These are phyloP conservation scores for Aurantiochytrium sp. DNA, from an alignment of 108 stramenopile genomes.

Conservation along the genomic window DNA sequence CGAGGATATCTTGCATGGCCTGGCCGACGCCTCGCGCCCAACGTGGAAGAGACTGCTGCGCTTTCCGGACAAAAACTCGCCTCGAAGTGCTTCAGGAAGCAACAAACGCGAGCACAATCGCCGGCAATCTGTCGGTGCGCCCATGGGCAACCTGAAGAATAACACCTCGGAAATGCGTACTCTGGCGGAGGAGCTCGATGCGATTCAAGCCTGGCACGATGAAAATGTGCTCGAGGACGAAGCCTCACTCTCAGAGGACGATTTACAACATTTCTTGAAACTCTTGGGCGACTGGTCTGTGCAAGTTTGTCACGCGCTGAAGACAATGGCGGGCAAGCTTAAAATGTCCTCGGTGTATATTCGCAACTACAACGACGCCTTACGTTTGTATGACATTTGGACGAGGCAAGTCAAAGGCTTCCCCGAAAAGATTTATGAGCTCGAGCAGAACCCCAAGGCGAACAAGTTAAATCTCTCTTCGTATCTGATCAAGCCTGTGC, in stretches of 20 bases:
- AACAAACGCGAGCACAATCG: background rate
- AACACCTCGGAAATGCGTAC: background rate
- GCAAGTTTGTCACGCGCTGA: background rate
- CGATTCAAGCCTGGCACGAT: background rate
- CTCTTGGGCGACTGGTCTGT: background rate
- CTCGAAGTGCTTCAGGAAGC: background rate
- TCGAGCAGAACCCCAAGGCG: background rate
- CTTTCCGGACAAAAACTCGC: background rate
- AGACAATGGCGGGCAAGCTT: background rate
- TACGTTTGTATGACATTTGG: background rate
- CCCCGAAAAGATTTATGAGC: background rate
- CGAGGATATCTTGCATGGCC: background rate
- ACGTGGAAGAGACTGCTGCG: background rate
- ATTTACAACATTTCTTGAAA: background rate
- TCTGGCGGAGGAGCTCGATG: background rate
- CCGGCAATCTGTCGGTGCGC: background rate
- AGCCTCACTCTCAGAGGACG: background rate
- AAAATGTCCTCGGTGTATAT: background rate
- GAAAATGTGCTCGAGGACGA: background rate
- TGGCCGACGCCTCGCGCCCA: background rate
- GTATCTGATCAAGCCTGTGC: constrained; percentile 3
- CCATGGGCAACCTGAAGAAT: background rate
- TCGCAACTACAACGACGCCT: constrained; percentile 1
- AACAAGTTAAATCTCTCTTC: background rate
- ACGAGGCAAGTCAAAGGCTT: background rate